Conservation (phyloP, 441 rosid genomes). For the Omphalea diandra region DNA sequence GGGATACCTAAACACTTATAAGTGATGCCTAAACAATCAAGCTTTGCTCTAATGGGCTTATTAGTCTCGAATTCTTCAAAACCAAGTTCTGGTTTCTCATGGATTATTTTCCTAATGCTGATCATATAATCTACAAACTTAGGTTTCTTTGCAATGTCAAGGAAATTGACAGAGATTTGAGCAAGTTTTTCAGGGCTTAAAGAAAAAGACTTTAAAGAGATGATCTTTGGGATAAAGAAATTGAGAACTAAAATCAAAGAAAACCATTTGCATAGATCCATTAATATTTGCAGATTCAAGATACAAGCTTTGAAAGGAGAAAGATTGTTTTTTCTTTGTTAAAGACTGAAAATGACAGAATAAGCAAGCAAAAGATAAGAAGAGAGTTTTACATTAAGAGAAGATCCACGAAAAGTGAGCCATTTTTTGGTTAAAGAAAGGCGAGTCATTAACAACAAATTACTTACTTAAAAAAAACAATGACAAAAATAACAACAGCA, state of each 20-base stretch:
- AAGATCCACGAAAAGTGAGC: constrained; percentile 1
- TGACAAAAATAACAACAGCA: no score
- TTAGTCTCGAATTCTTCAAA: constrained; percentile 28
- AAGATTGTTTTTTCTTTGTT: neutral
- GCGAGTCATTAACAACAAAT: no score
- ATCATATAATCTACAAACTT: constrained; percentile 23
- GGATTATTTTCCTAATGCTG: constrained; percentile 22
- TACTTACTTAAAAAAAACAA: no score
- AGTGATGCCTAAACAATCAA: constrained; percentile 25
- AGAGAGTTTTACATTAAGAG: neutral
- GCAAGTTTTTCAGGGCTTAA: constrained; percentile 8
- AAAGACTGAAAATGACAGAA: neutral
- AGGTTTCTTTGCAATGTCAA: constrained; percentile 18
- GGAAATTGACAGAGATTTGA: constrained; percentile 22
- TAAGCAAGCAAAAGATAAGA: neutral
- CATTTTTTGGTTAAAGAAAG: no score
- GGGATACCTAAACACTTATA: no score
- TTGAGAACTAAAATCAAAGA: neutral
- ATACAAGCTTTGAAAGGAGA: neutral
- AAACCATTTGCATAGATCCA: constrained; percentile 12
- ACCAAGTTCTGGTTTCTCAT: constrained; percentile 25
- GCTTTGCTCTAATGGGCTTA: constrained; percentile 27
- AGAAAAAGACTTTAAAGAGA: neutral
- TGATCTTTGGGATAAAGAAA: neutral
- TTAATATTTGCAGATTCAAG: neutral